Base-by-base conservation (phyloP, 129 eudicot genomes). In the Flaveria brownii region DNA sequence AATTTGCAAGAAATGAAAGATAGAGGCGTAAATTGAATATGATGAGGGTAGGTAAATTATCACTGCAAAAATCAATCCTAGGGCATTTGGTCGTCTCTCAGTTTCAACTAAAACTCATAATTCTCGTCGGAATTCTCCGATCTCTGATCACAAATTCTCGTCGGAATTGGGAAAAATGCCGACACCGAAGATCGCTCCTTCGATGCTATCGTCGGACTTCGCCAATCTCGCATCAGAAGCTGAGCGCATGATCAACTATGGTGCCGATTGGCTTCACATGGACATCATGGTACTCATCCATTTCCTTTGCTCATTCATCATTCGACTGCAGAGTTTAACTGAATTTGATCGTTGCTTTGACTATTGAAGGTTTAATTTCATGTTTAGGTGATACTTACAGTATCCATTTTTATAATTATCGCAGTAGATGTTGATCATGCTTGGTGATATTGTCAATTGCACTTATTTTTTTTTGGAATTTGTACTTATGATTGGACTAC, bases 261-360 rank as follows among this genome's bases (percentile, higher is more conserved):
- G 98, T 12, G 98, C 98, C n/a, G 98, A 94, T 84, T 94, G 98
- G 98, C 98, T 94, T 65, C 98, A 94, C 80, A 94, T 94, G 97
- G 97, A 94, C 79, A 87, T 94, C 65, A 94, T 94, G 98, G 98
- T 93, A 78, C 52, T 3, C 5, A 25, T 66, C 15, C 11, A 66
- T 61, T 9, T 28, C 14, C 3, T 36, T 5, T 36, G 41, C 41
- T 36, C 41, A 36, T 55, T 17, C 47, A 28, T 9, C 45, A 50
- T 6, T 33, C n/a, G 0, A 39, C 54, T 9, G 5, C 50, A 28
- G 43, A n/a, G 14, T 23, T 59, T 13, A 61, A 26, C 67, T 61
- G 3, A 10, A 23, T 61, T 74, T 61, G 2, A 52, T 52, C 23
- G 9, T n/a, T 52, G 11, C 22, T 52, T 52, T 17, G 23, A 52